Percentiles rank a stretch among this genome's conserved stretches.
These are phyloP conservation scores for Suillus occidentalis DNA, from an alignment of 768 basidiomycete species.

Conservation along the genomic window DNA sequence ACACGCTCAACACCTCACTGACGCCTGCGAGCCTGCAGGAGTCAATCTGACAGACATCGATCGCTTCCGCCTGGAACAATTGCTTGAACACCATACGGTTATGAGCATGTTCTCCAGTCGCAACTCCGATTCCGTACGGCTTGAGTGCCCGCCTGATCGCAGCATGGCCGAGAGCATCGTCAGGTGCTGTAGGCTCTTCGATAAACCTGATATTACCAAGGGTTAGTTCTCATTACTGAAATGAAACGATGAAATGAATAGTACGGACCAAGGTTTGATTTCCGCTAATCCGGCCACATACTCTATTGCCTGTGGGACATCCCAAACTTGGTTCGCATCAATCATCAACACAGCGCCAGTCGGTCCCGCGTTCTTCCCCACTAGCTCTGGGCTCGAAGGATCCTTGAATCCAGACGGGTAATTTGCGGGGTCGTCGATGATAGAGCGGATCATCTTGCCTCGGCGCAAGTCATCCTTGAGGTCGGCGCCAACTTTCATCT, in stretches of 20 bases:
- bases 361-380: slow-evolving; percentile 91
- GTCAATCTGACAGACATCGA: slow-evolving; percentile 95
- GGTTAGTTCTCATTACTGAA: not conserved
- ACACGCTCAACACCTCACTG: slow-evolving; percentile 86
- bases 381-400: slow-evolving; percentile 59
- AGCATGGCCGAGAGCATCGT: slow-evolving; percentile 86
- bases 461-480: slow-evolving; percentile 81
- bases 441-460: slow-evolving; percentile 85
- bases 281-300: slow-evolving; percentile 79
- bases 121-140: slow-evolving; percentile 82
- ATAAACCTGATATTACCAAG: slow-evolving; percentile 62
- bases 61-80: slow-evolving; percentile 84
- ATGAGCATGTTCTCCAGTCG: slow-evolving; percentile 93
- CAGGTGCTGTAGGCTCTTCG: slow-evolving; percentile 91
- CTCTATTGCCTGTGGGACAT: slow-evolving; percentile 89
- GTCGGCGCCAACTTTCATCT: slow-evolving; percentile 96
- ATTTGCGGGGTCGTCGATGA: slow-evolving; percentile 91
- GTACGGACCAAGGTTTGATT: slow-evolving; percentile 82
- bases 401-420: slow-evolving; percentile 62
- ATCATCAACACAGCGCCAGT: slow-evolving; percentile 96
- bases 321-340: slow-evolving; percentile 97
- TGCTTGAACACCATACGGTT: slow-evolving; percentile 97
- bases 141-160: slow-evolving; percentile 76
- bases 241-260: not conserved
- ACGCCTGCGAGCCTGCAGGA: slow-evolving; percentile 93